phyloP scores from a whole-genome alignment of 177 flowering plant species.

The Tripterygium wilfordii region DNA sequence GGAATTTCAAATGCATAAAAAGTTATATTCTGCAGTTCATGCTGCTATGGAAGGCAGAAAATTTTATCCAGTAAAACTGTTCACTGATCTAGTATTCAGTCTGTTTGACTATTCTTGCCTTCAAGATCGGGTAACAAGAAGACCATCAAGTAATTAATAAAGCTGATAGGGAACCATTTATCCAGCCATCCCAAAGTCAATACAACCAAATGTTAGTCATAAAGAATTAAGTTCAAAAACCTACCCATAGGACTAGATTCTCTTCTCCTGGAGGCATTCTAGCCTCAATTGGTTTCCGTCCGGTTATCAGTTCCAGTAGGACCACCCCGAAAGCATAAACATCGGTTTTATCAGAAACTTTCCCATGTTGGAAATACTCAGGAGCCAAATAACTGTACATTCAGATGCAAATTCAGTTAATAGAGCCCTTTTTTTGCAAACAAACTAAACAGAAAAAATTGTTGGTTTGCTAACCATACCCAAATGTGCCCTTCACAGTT shows the following conservation, averaged over 20 bases:
- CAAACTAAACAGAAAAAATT: neutral
- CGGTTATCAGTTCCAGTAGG: conserved; percentile 76
- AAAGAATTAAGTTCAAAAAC: conserved; percentile 15
- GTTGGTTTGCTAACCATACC: conserved; percentile 57
- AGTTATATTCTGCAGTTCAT: no score
- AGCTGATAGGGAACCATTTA: neutral
- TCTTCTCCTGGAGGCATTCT: conserved; percentile 69
- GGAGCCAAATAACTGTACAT: conserved; percentile 85
- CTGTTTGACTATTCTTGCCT: no score
- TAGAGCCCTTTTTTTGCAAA: no score
- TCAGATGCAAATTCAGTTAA: conserved; percentile 1
- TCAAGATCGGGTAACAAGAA: no score
- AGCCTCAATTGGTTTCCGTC: conserved; percentile 83
- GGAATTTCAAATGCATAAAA: no score
- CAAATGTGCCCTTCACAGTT: conserved; percentile 97
- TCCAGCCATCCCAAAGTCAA: conserved; percentile 2
- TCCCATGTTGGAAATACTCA: conserved; percentile 94
- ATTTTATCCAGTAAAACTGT: neutral
- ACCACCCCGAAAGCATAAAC: conserved; percentile 91
- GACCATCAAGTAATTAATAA: no score
- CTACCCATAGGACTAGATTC: conserved; percentile 83
- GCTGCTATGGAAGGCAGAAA: no score
- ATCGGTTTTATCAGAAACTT: conserved; percentile 91
- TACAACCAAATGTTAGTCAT: neutral
- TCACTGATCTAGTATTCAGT: conserved; percentile 3